phyloP scores from a whole-genome alignment of 192 early-diverging fungal species.

The Phlyctochytrium planicorne region DNA sequence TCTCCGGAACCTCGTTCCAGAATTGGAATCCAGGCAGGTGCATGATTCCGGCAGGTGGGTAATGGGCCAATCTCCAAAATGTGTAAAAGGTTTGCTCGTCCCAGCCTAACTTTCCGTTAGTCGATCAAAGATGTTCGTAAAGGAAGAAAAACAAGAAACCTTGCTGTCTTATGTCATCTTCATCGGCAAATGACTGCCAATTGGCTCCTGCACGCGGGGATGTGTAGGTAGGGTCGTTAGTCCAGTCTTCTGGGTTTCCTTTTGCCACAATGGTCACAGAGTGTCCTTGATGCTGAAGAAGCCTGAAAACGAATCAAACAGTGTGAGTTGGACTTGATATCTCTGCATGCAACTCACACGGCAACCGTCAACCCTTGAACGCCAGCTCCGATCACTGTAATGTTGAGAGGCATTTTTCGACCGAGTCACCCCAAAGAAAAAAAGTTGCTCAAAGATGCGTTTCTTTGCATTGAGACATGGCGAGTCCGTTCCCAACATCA shows the following conservation, averaged over 20 bases:
- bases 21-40: constrained; percentile 52
- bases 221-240: constrained; percentile 33
- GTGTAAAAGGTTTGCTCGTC: constrained; percentile 15
- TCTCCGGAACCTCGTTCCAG: constrained; percentile 50
- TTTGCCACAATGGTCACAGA: constrained; percentile 62
- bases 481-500: constrained; percentile 55
- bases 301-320: constrained; percentile 6
- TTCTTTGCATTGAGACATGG: constrained; percentile 47
- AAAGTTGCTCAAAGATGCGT: background rate
- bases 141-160: constrained; percentile 9
- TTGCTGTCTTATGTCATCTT: constrained; percentile 41
- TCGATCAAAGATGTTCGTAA: constrained; percentile 3
- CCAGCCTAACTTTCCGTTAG: constrained; percentile 5
- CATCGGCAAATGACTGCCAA: constrained; percentile 58
- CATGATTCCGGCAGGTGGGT: constrained; percentile 48
- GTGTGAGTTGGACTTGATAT: background rate
- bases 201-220: constrained; percentile 62
- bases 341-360: constrained; percentile 1
- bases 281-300: constrained; percentile 59
- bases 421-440: background rate
- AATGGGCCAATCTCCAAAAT: constrained; percentile 2
- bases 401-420: constrained; percentile 2
- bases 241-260: constrained; percentile 52
- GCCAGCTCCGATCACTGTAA: constrained; percentile 71
- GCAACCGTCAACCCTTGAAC: constrained; percentile 75